Evolutionary conservation across 805 yeast species (phyloP), one percentile per base, ranked within the genome.

Genomic region (Metschnikowia arizonensis): DNA sequence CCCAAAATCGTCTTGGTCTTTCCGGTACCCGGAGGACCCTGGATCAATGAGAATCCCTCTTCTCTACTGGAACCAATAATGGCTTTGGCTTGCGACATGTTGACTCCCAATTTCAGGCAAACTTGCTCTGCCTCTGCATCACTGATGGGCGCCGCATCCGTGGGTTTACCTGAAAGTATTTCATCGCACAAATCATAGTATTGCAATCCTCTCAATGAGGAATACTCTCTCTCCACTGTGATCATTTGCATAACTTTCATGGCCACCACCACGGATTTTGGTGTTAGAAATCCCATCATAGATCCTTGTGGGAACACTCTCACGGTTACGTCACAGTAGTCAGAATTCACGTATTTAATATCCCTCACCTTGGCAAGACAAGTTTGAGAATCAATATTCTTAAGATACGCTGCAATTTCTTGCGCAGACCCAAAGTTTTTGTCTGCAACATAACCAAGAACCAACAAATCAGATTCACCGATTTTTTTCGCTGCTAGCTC

Each of bases 11-110:
- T 93, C 61, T 91, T 95, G 1, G 99, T 95, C 63, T 93, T 93
- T 71, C 99, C 99, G 0, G 98, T 91, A 64, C 99, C 99, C 0
- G 99, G 99, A 0, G 99, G 99, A 47, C 97, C 99, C 66, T 93
- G 99, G 62, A 93, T 90, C 43, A 93, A 72, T 0, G 95, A 83
- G 59, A 93, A 88, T 0, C 99, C 99, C 1, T 72, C 72, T 7
- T 77, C 70, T 19, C 72, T 62, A 25, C 81, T 78, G 0, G 96
- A 77, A 1, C 88, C 87, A 10, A 83, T 73, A 47, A 93, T 87
- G 0, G 99, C 99, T 25, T 67, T 73, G 0, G 98, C 98, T 65
- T 93, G 99, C 0, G 99, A 91, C 23, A 76, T 74, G 65, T 95
- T 93, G 30, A 90, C 85, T 17, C 75, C 70, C 54, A 80, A 84